Evolutionary conservation across 345 rosid genomes (phyloP).

Genomic region (Eutrema heterophyllum): DNA sequence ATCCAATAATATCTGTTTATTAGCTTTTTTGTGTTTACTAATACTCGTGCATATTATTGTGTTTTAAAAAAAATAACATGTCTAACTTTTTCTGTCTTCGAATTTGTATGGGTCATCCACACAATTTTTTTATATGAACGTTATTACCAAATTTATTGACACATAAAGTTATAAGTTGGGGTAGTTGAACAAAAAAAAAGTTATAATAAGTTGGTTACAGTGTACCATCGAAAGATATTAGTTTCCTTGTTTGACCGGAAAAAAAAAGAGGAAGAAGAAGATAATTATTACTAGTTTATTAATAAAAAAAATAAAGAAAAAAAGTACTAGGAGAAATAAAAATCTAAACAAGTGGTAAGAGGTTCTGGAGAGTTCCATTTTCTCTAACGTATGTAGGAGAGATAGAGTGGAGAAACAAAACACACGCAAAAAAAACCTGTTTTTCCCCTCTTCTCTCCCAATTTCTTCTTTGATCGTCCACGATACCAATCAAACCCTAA

Average conservation of each 20-base stretch:
- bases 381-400: background rate
- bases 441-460: background rate
- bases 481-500: background rate
- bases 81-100: background rate
- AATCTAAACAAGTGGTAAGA: conserved; percentile 23
- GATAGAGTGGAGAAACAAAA: background rate
- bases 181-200: no score
- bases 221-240: no score
- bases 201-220: no score
- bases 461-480: background rate
- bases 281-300: background rate
- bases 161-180: no score
- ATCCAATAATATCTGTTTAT: background rate
- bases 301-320: background rate
- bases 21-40: no score
- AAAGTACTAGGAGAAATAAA: background rate
- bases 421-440: background rate
- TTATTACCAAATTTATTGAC: no score
- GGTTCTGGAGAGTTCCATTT: conserved; percentile 32
- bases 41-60: no score
- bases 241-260: no score
- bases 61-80: no score
- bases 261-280: background rate
- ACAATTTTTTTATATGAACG: no score
- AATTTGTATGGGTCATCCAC: background rate